These are phyloP conservation scores for Trichoderma sp. DNA, from an alignment of 2,329 filamentous ascomycete genomes.

Conservation along the genomic window DNA sequence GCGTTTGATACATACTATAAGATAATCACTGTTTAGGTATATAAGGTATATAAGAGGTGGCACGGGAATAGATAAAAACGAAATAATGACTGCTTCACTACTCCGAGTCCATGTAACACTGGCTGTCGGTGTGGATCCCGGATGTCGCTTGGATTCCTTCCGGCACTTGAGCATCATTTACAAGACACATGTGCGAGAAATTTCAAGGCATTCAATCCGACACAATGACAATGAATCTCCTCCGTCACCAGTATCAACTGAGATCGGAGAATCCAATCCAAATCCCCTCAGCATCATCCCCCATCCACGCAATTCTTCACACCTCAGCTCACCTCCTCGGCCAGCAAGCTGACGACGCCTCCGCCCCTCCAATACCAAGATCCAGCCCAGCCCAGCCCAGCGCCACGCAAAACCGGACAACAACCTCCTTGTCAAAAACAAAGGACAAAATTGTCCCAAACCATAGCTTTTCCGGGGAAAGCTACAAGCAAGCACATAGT, in stretches of 20 bases:
- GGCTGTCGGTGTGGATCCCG: conserved; percentile 20
- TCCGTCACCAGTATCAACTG: too few species aligned
- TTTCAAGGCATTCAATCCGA: too few species aligned
- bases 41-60: too few species aligned
- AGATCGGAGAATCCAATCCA: too few species aligned
- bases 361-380: not conserved
- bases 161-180: not conserved
- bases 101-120: conserved; percentile 1
- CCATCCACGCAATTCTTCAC: not conserved
- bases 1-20: too few species aligned
- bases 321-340: not conserved
- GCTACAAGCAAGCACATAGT: not conserved
- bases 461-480: not conserved
- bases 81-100: too few species aligned
- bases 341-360: conserved; percentile 21
- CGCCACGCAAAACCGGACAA: not conserved
- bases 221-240: too few species aligned
- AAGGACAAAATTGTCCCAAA: not conserved
- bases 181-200: too few species aligned
- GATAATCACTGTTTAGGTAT: too few species aligned
- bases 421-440: not conserved
- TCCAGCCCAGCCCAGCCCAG: conserved; percentile 7
- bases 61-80: too few species aligned
- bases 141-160: conserved; percentile 10
- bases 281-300: not conserved